phyloP scores from a whole-genome alignment of 1,284 basidiomycete species.

The Pseudozyma thailandica region DNA sequence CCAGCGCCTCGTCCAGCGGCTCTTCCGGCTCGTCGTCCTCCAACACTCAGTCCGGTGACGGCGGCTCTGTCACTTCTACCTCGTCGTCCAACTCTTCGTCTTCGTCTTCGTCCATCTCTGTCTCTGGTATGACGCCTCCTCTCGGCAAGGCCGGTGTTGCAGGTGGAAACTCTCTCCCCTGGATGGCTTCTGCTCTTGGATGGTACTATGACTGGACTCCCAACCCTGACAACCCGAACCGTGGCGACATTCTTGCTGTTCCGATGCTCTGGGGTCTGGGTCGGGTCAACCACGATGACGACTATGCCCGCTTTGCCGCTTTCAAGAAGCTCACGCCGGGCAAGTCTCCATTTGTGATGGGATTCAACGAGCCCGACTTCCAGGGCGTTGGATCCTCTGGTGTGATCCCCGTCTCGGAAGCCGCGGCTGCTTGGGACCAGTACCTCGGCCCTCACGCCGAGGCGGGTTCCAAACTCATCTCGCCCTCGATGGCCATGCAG shows the following conservation, averaged over 20 bases:
- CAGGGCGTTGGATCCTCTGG: conserved; percentile 51
- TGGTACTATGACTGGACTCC: conserved; percentile 56
- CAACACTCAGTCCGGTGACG: conserved; percentile 2
- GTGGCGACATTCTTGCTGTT: conserved; percentile 27
- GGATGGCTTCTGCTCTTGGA: conserved; percentile 30
- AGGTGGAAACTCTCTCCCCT: conserved; percentile 56
- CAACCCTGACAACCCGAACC: conserved; percentile 39
- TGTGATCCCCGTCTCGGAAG: conserved; percentile 24
- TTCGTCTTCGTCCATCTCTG: conserved; percentile 14
- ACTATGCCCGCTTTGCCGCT: conserved; percentile 41
- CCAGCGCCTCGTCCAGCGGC: conserved; percentile 11
- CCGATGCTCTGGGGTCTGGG: conserved; percentile 60
- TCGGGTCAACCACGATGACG: conserved; percentile 46
- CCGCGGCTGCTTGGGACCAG: conserved; percentile 53
- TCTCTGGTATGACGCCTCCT: conserved; percentile 38
- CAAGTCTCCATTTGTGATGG: conserved; percentile 38
- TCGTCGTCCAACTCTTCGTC: conserved; percentile 20
- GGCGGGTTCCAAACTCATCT: conserved; percentile 54
- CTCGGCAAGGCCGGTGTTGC: conserved; percentile 57
- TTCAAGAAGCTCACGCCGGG: conserved; percentile 54
- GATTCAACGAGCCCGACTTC: conserved; percentile 58
- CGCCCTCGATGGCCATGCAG: conserved; percentile 56
- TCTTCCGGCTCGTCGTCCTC: conserved; percentile 21
- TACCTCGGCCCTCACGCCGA: conserved; percentile 44
- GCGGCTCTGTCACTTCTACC: conserved; percentile 3